Conservation (phyloP, 441 rosid species). For the Eruca vesicaria region DNA sequence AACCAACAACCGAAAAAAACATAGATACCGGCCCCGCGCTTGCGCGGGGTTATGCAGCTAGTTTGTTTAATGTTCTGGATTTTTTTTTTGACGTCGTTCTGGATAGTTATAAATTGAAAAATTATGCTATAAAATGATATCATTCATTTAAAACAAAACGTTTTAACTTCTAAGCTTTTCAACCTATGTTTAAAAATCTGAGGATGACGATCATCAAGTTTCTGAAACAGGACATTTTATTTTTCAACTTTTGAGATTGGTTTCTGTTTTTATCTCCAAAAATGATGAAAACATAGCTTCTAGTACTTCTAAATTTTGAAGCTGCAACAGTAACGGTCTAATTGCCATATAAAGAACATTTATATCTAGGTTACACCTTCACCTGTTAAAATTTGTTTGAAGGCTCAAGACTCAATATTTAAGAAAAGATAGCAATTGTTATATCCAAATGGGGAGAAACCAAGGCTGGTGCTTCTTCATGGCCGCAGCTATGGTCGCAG, state of each 20-base stretch:
- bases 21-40: too few species aligned
- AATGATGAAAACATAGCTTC: constrained; percentile 3
- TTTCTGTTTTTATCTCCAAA: constrained; percentile 3
- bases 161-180: too few species aligned
- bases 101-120: too few species aligned
- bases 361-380: too few species aligned
- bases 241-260: constrained; percentile 1
- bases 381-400: not conserved
- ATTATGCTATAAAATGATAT: too few species aligned
- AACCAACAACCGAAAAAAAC: too few species aligned
- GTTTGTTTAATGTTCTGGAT: too few species aligned
- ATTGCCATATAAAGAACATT: not conserved
- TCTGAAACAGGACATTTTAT: constrained; percentile 12
- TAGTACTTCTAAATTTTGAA: constrained; percentile 21
- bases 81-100: too few species aligned
- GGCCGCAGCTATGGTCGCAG: not conserved
- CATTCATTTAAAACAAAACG: too few species aligned
- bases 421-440: not conserved
- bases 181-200: too few species aligned
- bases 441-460: constrained; percentile 2
- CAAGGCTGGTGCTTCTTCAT: not conserved
- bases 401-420: too few species aligned
- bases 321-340: constrained; percentile 9
- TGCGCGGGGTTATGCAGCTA: too few species aligned
- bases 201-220: constrained; percentile 1